Base-by-base conservation (phyloP, 202 grass and related monocot genomes). In the Panicum virgatum region DNA sequence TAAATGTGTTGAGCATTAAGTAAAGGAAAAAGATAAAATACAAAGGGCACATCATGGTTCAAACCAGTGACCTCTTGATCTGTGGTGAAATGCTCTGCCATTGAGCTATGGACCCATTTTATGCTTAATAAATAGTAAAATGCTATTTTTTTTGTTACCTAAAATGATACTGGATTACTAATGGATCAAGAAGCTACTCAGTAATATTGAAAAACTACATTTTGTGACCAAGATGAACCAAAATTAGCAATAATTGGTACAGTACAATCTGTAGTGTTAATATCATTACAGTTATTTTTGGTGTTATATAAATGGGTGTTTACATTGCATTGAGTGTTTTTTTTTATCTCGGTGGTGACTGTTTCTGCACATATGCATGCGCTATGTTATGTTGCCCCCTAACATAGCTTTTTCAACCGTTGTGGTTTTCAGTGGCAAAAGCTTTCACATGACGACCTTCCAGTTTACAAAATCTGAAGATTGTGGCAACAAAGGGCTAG, bases 21-120 rank as follows among this genome's bases (percentile, higher is more conserved):
- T 9, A 42, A 12, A 44, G 12, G 1, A 12, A 12, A 44, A 44
- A 44, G 39, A 42, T 42, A 44, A 44, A 44, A 10, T 11, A 44
- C 0, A 96, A 45, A 46, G 92, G 88, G 90, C 86, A 90, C 90
- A 93, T 92, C 83, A 85, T 61, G 91, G 78, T 96, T 96, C 89
- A 78, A 98, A 98, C 85, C 78, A 83, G 86, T 94, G 90, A 94
- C 92, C 92, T 90, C 89, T 90, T 91, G 90, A 93, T 95, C 90
- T 92, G 87, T 82, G 90, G 87, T 95, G 90, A 92, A 90, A 80
- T 90, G 90, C 92, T 88, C 85, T 90, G 86, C 89, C 89, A 94
- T 84, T 88, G 84, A 92, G 87, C 89, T 88, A 92, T 94, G 84
- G 87, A 86, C 89, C 85, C 32, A 34, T 34, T 34, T 3, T 34